Conservation (phyloP, 345 rosid genomes). For the Citrus glauca region DNA sequence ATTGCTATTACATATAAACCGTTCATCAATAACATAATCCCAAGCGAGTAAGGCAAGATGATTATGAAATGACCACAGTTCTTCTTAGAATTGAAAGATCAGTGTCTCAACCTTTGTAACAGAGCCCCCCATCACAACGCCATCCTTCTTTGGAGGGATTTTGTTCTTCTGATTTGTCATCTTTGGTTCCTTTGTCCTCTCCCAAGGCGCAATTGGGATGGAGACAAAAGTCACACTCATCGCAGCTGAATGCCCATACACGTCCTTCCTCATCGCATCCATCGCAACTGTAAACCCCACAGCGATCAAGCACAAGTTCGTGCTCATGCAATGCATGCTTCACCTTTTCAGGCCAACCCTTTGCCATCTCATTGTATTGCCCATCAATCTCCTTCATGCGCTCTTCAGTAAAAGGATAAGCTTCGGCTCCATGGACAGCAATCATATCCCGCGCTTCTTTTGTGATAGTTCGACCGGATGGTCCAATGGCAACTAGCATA, state of each 20-base stretch:
- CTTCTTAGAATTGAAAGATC: background rate
- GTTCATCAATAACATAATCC: background rate
- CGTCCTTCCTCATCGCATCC: conserved; percentile 37
- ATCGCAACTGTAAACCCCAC: conserved; percentile 29
- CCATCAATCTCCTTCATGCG: conserved; percentile 43
- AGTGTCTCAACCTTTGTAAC: conserved; percentile 33
- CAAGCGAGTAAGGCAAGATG: background rate
- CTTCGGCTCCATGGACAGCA: conserved; percentile 42
- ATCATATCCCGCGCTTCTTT: conserved; percentile 43
- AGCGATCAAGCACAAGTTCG: conserved; percentile 48
- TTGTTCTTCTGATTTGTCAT: conserved; percentile 9
- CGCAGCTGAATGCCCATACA: conserved; percentile 53
- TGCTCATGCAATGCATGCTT: conserved; percentile 63
- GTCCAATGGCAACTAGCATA: conserved; percentile 45
- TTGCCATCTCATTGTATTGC: conserved; percentile 44
- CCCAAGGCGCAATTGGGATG: conserved; percentile 52
- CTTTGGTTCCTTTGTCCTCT: conserved; percentile 7
- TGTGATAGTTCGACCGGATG: conserved; percentile 44
- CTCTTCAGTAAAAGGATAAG: conserved; percentile 67
- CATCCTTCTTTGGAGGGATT: conserved; percentile 39
- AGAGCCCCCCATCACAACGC: conserved; percentile 58
- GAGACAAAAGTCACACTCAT: conserved; percentile 64
- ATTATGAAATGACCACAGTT: background rate
- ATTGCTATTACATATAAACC: background rate
- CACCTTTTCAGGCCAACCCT: conserved; percentile 73